These are phyloP conservation scores for Backusella tuberculispora DNA, from an alignment of 192 early-diverging fungal species.

Conservation along the genomic window DNA sequence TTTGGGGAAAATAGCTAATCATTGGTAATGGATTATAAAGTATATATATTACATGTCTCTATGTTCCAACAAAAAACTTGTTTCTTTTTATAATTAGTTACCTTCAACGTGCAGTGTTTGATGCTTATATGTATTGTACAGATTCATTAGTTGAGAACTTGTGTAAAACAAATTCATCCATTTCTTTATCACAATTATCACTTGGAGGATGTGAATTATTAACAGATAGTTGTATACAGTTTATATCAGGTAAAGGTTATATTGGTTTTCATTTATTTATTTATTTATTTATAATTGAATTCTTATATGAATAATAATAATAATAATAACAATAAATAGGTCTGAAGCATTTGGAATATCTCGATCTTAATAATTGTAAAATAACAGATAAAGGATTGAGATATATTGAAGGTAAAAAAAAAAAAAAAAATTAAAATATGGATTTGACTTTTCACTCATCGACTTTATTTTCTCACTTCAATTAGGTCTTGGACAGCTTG, in stretches of 20 bases:
- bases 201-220: constrained; percentile 47
- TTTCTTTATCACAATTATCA: constrained; percentile 44
- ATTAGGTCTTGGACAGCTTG: constrained; percentile 34
- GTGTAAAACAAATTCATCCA: constrained; percentile 38
- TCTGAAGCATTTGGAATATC: constrained; percentile 45
- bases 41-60: neutral
- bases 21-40: constrained; percentile 21
- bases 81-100: constrained; percentile 24
- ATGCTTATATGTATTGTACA: constrained; percentile 50
- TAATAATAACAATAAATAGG: neutral
- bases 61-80: neutral
- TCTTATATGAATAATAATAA: neutral
- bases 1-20: constrained; percentile 15
- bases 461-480: neutral
- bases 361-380: constrained; percentile 54
- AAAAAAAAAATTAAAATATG: neutral
- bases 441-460: neutral
- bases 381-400: constrained; percentile 49
- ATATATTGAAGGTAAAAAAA: constrained; percentile 35
- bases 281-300: neutral
- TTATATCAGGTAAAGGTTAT: constrained; percentile 38
- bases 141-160: constrained; percentile 51
- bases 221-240: constrained; percentile 48
- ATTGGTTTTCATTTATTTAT: too few relatives aligned
- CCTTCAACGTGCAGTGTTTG: constrained; percentile 44